Evolutionary conservation across 805 yeast species (phyloP).

Genomic region (Jamesozyma piceae): DNA sequence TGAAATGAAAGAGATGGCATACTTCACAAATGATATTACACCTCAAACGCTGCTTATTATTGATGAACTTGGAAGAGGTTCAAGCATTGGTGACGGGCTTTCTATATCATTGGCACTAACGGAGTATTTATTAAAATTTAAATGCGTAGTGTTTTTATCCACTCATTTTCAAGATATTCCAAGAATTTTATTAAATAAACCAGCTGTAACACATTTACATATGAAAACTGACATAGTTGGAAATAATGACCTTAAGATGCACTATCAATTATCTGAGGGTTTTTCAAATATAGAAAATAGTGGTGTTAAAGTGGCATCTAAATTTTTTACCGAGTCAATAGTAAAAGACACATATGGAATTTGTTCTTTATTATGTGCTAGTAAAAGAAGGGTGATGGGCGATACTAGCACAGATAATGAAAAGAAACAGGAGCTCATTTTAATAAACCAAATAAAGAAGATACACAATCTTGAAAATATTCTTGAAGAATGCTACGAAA

Average conservation of each 20-base stretch:
- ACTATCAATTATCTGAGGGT: conserved; percentile 21
- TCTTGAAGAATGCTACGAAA: background rate
- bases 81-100: conserved; percentile 44
- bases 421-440: background rate
- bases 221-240: conserved; percentile 26
- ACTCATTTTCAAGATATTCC: conserved; percentile 41
- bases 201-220: conserved; percentile 32
- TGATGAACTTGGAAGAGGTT: conserved; percentile 51
- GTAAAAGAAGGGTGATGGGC: background rate
- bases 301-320: conserved; percentile 25
- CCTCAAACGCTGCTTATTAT: conserved; percentile 34
- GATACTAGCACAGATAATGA: background rate
- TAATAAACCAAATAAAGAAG: conserved; percentile 1
- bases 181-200: conserved; percentile 25
- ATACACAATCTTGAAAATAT: background rate
- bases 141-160: conserved; percentile 32
- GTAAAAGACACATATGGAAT: conserved; percentile 26
- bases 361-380: conserved; percentile 5
- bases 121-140: conserved; percentile 29
- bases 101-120: conserved; percentile 40
- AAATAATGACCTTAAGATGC: conserved; percentile 22
- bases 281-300: conserved; percentile 24
- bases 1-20: conserved; percentile 42
- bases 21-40: conserved; percentile 32
- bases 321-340: conserved; percentile 19